Conservation (phyloP, 176 grass and related monocot species). For the Themeda triandra region DNA sequence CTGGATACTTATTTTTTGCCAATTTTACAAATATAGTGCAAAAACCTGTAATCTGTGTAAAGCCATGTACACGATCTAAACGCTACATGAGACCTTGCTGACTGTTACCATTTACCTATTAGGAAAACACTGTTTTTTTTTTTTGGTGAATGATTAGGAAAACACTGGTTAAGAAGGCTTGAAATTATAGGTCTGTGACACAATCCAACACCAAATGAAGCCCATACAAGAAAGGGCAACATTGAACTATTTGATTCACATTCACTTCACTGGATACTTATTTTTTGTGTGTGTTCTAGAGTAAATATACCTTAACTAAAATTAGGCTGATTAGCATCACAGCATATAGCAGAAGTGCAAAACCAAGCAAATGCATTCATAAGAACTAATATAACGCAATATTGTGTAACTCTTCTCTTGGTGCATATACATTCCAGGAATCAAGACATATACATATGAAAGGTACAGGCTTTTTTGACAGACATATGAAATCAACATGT, state of each 20-base stretch:
- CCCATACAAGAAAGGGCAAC: neutral
- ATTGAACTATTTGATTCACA: neutral
- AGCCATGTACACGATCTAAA: no score
- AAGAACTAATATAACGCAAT: neutral
- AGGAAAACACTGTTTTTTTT: no score
- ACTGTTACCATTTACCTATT: no score
- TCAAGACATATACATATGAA: conserved; percentile 1
- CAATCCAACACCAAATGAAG: neutral
- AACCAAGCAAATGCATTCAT: neutral
- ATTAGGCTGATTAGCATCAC: neutral
- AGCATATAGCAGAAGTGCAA: neutral
- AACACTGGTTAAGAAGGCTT: neutral
- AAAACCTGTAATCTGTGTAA: no score
- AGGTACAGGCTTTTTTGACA: neutral
- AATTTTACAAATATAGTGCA: no score
- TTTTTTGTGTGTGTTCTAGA: neutral
- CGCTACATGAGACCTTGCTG: no score
- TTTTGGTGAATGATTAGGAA: no score
- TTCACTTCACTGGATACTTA: neutral
- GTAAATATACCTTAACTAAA: conserved; percentile 5
- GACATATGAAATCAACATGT: conserved; percentile 2
- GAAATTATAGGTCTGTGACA: neutral
- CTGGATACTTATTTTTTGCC: neutral
- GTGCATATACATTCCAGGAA: neutral
- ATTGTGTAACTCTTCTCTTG: neutral